Conservation (phyloP, 202 grass and related monocot genomes). For the Elaeis oleifera region DNA sequence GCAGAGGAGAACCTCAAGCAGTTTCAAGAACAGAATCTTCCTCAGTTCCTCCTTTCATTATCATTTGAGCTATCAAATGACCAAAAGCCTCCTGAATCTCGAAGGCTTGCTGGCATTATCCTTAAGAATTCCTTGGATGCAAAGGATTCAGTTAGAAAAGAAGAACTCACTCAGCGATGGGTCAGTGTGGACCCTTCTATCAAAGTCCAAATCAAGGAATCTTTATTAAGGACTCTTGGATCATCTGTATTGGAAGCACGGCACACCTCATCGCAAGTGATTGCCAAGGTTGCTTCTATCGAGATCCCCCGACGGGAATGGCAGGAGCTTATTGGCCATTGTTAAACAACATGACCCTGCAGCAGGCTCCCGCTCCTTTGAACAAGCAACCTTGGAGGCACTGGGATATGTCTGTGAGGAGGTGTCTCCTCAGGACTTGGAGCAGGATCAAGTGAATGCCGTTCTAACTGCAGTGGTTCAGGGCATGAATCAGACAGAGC, state of each 20-base stretch:
- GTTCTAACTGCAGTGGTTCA: constrained; percentile 84
- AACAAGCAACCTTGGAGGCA: constrained; percentile 81
- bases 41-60: constrained; percentile 74
- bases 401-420: constrained; percentile 91
- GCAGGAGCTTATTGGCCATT: constrained; percentile 65
- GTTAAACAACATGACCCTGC: constrained; percentile 51
- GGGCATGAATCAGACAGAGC: constrained; percentile 76
- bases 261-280: constrained; percentile 70
- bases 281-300: constrained; percentile 84
- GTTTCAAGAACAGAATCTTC: constrained; percentile 77
- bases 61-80: constrained; percentile 62
- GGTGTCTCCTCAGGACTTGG: constrained; percentile 65
- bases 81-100: constrained; percentile 53
- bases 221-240: constrained; percentile 60
- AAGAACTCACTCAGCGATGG: constrained; percentile 56
- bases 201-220: constrained; percentile 68
- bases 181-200: constrained; percentile 51
- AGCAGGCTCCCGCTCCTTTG: constrained; percentile 39
- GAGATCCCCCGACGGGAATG: constrained; percentile 70
- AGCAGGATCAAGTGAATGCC: constrained; percentile 90
- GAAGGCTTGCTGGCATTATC: constrained; percentile 84
- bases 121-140: constrained; percentile 85
- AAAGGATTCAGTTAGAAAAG: constrained; percentile 60
- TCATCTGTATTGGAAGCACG: constrained; percentile 63
- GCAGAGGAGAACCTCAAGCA: constrained; percentile 62